phyloP scores from a whole-genome alignment of 345 rosid genomes.

The Luvunga scandens region DNA sequence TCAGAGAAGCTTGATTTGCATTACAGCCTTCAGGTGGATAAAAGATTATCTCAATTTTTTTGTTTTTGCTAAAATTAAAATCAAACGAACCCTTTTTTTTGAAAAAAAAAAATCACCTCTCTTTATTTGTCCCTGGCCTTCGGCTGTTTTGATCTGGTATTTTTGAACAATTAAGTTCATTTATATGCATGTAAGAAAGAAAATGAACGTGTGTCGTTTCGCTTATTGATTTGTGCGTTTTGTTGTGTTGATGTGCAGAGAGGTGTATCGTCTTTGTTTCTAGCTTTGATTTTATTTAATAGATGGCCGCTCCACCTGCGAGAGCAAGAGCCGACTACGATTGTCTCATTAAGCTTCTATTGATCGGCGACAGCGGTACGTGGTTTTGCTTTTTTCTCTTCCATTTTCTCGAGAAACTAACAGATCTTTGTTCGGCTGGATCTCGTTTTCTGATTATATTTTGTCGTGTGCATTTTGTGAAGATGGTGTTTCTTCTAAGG shows the following conservation, averaged over 20 bases:
- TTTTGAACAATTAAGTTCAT: neutral
- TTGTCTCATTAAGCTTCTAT: conserved; percentile 73
- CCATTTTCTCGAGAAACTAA: neutral
- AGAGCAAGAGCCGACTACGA: conserved; percentile 80
- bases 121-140: neutral
- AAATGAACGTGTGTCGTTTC: neutral
- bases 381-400: neutral
- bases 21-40: neutral
- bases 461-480: neutral
- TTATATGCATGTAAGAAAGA: neutral
- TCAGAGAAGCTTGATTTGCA: neutral
- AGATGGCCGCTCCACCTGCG: conserved; percentile 81
- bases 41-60: neutral
- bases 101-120: neutral
- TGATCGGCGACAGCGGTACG: conserved; percentile 78
- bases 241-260: conserved; percentile 8
- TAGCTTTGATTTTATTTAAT: neutral
- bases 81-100: neutral
- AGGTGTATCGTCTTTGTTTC: neutral
- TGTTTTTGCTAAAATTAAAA: neutral
- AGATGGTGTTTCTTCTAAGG: neutral
- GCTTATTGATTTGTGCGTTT: conserved; percentile 13
- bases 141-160: conserved; percentile 13
- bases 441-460: neutral
- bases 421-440: neutral